Base-by-base conservation (phyloP, 2,329 filamentous ascomycete species). In the Penicillium sp. region DNA sequence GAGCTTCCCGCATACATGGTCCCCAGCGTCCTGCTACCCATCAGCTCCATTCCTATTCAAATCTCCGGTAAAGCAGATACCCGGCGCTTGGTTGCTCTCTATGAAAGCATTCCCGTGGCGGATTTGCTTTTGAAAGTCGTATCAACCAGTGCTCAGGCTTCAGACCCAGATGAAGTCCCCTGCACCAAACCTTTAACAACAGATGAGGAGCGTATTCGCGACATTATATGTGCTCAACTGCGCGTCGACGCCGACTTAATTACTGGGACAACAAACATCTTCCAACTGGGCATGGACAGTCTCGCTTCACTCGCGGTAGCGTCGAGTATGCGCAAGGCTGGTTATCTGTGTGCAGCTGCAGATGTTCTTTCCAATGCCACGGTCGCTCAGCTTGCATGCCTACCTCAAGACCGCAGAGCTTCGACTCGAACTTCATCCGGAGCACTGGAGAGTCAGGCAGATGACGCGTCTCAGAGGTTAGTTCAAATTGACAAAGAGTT, bases 1-100 rank as follows among this genome's bases (percentile, higher is more conserved):
- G 22, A 54, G 18, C 22, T 58, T 22, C 56, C 56, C n/a, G 47
- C 39, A 14, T 58, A 58, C 24, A 58, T 58, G 53, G 56, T 58
- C 2, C 56, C 54, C 5, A 54, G 50, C 40, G 36, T 56, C 9
- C 45, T 44, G 14, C 27, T 51, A 13, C 29, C 48, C 10, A 41
- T 51, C 13, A 45, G 31, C 14, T 45, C 22, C 3, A 56, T 58
- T 32, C 56, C 56, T 6, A 47, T 56, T 2, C 53, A 54, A 22
- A 53, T 58, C 1, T 58, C 56, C 14, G 56, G 56, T 1, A 58
- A 58, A 45, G 53, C 56, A 9, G 53, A 58, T 31, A 53, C 47
- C 29, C 53, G 53, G 14, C 53, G 49, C 21, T 36, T 58, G 5
- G 49, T 53, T 3, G 34, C 49, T 3, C 29, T 58, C n/a, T 58